Evolutionary conservation across 805 yeast species (phyloP), one percentile per base, ranked within the genome.

Genomic region (Metschnikowia continentalis): DNA sequence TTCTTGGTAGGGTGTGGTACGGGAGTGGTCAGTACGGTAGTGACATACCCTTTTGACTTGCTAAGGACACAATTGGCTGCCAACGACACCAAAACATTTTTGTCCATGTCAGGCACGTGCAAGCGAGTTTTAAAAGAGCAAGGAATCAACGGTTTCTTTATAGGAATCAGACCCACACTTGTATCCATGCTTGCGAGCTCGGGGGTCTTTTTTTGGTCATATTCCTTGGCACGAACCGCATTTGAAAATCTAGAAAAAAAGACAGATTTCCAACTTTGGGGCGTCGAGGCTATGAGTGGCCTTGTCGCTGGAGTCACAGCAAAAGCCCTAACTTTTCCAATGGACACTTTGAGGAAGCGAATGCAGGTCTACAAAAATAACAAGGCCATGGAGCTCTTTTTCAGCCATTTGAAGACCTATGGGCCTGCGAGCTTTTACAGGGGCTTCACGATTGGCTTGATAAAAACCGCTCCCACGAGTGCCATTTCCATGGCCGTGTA

Each of bases 21-120:
- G 0, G 99, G 99, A 0, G 69, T 83, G 20, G 60, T 80, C 0
- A 88, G 96, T 30, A 88, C 96, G 0, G 44, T 79, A 0, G 63
- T 72, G 1, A 87, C 97, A 1, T 94, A 94, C 63, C 99, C 99
- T 0, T 83, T 89, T 60, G 99, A 94, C 65, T 75, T 90, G n/a
- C 67, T 94, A 40, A 70, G 99, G 47, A 94, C 99, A 0, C 73
- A 96, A 48, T 76, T 90, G 46, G 96, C 90, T 0, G 92, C 91
- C 3, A 83, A 83, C 60, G 68, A 69, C 26, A 49, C 54, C 2
- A 64, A 54, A 40, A 50, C 64, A 8, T 71, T 79, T 38, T 56
- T 68, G n/a, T 74, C 79, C n/a, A 68, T 75, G 63, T 47, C 60
- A 15, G 41, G 46, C 0, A 64, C 71, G 1, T 58, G 63, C 13